phyloP scores from a whole-genome alignment of 2,329 filamentous ascomycete species.

The Pseudogymnoascus sp. region DNA sequence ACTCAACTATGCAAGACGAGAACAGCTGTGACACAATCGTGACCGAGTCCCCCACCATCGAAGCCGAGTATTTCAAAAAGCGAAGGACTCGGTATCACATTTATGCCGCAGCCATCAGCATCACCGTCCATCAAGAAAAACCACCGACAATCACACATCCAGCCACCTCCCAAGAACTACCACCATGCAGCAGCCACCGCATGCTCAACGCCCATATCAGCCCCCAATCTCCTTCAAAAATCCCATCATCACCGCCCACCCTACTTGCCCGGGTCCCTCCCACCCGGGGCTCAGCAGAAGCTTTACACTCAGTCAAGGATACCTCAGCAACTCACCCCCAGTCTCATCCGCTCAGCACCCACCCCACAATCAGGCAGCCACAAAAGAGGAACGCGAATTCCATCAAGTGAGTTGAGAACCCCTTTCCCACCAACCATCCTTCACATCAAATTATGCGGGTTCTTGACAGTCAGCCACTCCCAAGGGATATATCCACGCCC shows the following conservation, averaged over 20 bases:
- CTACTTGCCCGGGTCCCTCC: too few relatives aligned
- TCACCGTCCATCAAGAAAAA: neutral
- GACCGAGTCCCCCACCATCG: neutral
- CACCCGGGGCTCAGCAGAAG: too few relatives aligned
- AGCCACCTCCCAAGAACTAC: neutral
- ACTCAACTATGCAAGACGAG: too few relatives aligned
- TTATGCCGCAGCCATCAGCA: neutral
- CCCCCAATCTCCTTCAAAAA: neutral
- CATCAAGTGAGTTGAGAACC: neutral
- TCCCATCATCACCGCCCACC: neutral
- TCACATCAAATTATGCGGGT: neutral
- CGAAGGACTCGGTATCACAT: neutral
- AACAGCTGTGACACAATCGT: neutral
- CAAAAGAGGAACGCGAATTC: neutral
- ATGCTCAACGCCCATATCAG: neutral
- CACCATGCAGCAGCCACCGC: neutral
- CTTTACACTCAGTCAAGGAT: too few relatives aligned
- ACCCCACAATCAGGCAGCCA: neutral
- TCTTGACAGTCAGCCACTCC: neutral
- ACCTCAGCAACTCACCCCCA: too few relatives aligned
- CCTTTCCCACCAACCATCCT: neutral
- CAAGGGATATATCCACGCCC: neutral
- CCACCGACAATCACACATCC: neutral
- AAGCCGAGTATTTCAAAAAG: neutral
- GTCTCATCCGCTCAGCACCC: neutral